Base-by-base conservation (phyloP, 495 filamentous ascomycete species). In the Entonaema liquescens region DNA sequence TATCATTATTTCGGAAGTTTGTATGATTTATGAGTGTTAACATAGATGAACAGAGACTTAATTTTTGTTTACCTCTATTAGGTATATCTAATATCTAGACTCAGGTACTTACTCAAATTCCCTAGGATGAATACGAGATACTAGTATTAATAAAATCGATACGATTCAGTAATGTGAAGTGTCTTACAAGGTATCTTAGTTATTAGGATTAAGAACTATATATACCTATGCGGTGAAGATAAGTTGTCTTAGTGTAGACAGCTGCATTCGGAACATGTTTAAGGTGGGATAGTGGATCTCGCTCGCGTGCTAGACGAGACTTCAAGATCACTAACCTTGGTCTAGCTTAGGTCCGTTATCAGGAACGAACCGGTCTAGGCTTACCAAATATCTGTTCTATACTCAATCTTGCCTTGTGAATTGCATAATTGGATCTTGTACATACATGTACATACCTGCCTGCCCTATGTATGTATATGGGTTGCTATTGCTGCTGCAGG, bases 251-350 rank as follows among this genome's bases (percentile, higher is more conserved):
- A n/a, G n/a, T n/a, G n/a, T n/a, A 47, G 19, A 19, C 42, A 47
- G 11, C 58, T 58, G 50, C 47, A 56, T 59, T 53, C 47, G 57
- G 58, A 58, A 71, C 62, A 25, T 60, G 55, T 35, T 52, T 40
- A 62, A 62, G 68, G 49, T 57, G 68, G 47, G 33, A 67, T 59
- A 66, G 47, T 67, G 69, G 69, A 49, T 25, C 38, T 63, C 3
- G 17, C 35, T 72, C 63, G 69, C 69, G 63, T 72, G 68, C 59
- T 59, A 66, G 31, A 3, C 21, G 42, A 59, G 23, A 23, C 17
- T 64, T 64, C 15, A 55, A 50, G 17, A 4, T 12, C 19, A 28
- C 36, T 72, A 56, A 58, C 53, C 50, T 49, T 64, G 54, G 54
- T 60, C 35, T 58, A 59, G 42, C 31, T 49, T 58, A 26, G 44